phyloP scores from a whole-genome alignment of 2,329 filamentous ascomycete genomes.

The Exophiala mesophila region DNA sequence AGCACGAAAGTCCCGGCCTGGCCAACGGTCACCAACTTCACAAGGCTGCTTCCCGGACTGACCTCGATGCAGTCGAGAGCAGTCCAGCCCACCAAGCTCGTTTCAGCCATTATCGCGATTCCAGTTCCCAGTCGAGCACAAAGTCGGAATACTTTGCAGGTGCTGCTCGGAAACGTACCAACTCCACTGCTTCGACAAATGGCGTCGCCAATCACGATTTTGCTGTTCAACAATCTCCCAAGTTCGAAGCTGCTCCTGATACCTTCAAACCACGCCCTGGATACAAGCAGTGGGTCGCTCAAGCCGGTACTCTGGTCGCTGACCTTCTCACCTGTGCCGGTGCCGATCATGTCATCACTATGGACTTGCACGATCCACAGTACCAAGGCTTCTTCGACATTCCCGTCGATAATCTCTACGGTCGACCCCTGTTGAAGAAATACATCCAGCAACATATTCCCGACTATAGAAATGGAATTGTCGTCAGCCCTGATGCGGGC shows the following conservation, averaged over 20 bases:
- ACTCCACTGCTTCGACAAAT: slow-evolving; percentile 29
- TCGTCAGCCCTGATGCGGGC: slow-evolving; percentile 93
- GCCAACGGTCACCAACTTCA: slow-evolving; percentile 66
- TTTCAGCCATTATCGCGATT: slow-evolving; percentile 35
- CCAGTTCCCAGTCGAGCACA: slow-evolving; percentile 27
- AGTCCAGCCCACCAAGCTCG: slow-evolving; percentile 39
- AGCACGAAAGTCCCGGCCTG: slow-evolving; percentile 61
- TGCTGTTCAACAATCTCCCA: slow-evolving; percentile 6
- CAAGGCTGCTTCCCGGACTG: slow-evolving; percentile 66
- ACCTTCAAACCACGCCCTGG: slow-evolving; percentile 79
- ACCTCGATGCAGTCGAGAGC: slow-evolving; percentile 54
- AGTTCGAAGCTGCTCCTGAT: slow-evolving; percentile 36
- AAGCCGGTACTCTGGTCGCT: slow-evolving; percentile 90
- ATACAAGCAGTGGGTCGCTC: slow-evolving; percentile 98
- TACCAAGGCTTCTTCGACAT: slow-evolving; percentile 99
- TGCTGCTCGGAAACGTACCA: slow-evolving; percentile 14
- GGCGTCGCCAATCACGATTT: slow-evolving; percentile 60
- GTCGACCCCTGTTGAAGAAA: slow-evolving; percentile 50
- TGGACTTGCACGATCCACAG: slow-evolving; percentile 94
- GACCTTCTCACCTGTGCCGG: slow-evolving; percentile 93
- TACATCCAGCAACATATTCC: slow-evolving; percentile 76
- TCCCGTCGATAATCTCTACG: slow-evolving; percentile 95
- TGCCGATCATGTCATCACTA: slow-evolving; percentile 93
- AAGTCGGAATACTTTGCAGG: slow-evolving; percentile 36
- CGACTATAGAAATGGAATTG: slow-evolving; percentile 77